These are phyloP conservation scores for Jacaranda copaia DNA, from an alignment of 257 asterid species.

Conservation along the genomic window DNA sequence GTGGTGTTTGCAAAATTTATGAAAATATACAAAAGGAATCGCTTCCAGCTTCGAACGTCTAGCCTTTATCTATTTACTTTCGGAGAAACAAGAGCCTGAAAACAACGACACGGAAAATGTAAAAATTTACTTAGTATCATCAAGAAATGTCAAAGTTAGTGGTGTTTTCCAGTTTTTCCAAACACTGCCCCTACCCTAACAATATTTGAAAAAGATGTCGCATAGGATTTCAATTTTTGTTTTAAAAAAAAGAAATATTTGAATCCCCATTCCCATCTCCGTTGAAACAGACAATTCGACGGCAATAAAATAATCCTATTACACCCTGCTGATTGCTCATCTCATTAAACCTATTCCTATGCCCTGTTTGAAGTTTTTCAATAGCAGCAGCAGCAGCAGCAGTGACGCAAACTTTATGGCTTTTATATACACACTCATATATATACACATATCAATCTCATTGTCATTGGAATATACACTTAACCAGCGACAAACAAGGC, in stretches of 20 bases:
- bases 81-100: not conserved
- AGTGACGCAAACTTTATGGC: constrained; percentile 25
- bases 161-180: not conserved
- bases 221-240: not conserved
- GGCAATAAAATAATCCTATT: not conserved
- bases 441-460: not conserved
- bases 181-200: not conserved
- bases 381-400: constrained; percentile 25
- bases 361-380: constrained; percentile 23
- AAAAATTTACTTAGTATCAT: not conserved
- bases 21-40: too few species aligned
- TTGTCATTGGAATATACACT: constrained; percentile 39
- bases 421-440: not conserved
- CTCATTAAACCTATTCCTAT: constrained; percentile 44
- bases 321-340: constrained; percentile 32
- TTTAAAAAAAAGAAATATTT: not conserved
- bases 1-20: too few species aligned
- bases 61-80: not conserved
- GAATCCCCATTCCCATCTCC: constrained; percentile 8
- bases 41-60: too few species aligned
- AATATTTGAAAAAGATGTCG: not conserved
- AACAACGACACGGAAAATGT: not conserved
- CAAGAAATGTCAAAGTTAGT: constrained; percentile 11
- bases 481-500: constrained; percentile 38
- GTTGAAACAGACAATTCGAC: constrained; percentile 33